Percentiles rank a stretch among this genome's conserved stretches.
Conservation (phyloP, 2,329 filamentous ascomycete genomes). For the Trichoderma sp. region DNA sequence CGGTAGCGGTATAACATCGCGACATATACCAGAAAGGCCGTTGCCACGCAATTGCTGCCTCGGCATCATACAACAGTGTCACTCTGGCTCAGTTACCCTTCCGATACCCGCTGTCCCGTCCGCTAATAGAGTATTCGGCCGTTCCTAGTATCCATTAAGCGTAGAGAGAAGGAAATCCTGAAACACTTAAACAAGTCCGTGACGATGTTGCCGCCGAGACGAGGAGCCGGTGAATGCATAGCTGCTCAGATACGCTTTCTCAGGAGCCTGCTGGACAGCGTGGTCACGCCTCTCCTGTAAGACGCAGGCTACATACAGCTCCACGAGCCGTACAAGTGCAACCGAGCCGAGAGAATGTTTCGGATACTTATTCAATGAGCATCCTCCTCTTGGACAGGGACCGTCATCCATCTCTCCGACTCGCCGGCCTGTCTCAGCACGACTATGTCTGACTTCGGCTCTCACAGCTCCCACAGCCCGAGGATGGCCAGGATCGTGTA, state of each 20-base stretch:
- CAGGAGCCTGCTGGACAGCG: conserved; percentile 21
- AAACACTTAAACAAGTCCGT: not conserved
- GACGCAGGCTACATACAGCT: conserved; percentile 26
- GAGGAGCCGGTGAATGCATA: not conserved
- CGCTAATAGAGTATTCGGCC: not conserved
- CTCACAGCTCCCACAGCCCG: conserved; percentile 4
- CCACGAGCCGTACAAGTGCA: conserved; percentile 26
- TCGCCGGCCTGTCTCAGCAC: conserved; percentile 28
- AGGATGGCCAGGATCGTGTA: not conserved
- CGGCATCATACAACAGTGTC: not conserved
- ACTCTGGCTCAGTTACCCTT: not conserved
- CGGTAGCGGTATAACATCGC: conserved; percentile 18
- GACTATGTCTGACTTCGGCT: conserved; percentile 22
- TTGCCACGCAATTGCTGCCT: not conserved
- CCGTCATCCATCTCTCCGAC: conserved; percentile 22
- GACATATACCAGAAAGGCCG: conserved; percentile 13
- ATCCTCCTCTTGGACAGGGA: conserved; percentile 23
- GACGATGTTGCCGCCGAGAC: not conserved
- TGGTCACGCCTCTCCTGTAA: conserved; percentile 17
- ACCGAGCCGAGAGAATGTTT: conserved; percentile 30
- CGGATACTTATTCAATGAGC: conserved; percentile 32
- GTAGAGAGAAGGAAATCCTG: not conserved
- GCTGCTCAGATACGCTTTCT: conserved; percentile 23
- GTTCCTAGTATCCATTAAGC: not conserved
- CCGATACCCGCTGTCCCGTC: not conserved